Evolutionary conservation across 179 eudicot species (phyloP), one percentile per base, ranked within the genome.

Genomic region (Patellifolia procumbens): DNA sequence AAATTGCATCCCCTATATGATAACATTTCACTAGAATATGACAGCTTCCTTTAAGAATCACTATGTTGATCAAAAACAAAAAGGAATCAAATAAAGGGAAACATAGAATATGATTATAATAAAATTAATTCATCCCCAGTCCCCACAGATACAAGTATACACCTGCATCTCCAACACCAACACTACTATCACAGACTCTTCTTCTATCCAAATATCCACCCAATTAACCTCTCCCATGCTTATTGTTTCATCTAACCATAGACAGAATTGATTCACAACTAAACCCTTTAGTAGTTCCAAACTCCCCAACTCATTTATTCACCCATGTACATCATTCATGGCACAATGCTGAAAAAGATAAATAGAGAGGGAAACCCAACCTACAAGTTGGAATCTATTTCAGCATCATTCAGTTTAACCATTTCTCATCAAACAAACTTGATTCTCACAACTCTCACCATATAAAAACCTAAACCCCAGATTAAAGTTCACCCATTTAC

Each of bases 371-470:
- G 19, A 20, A 9, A 39, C 26, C 49, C 31, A 8, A 42, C 49
- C n/a, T 65, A 65, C 31, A 65, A 42, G 32, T 39, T 66, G 32
- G 26, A 66, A 66, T 66, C 51, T 42, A 45, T 7, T 43, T 3
- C 55, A 7, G 22, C 24, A 29, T 4, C 20, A 63, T 35, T 26
- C 7, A 29, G 28, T 42, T 20, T 24, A 26, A 22, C 2, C 58
- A 48, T 10, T 48, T 31, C 43, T 11, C 26, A 69, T 6, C 34
- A 43, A 19, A 42, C 4, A 67, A 5, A 16, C 17, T 66, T 42
- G 32, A 43, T 67, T 24, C 73, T 20, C 43, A 70, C 56, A 29
- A 29, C 15, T n/a, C 73, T 51, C 59, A 69, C 56, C 48, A 28
- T 28, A 16, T n/a, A n/a, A n/a, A n/a, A n/a, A n/a, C n/a, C n/a